Evolutionary conservation across 768 basidiomycete species (phyloP).

Genomic region (Amanita pseudoporphyria): DNA sequence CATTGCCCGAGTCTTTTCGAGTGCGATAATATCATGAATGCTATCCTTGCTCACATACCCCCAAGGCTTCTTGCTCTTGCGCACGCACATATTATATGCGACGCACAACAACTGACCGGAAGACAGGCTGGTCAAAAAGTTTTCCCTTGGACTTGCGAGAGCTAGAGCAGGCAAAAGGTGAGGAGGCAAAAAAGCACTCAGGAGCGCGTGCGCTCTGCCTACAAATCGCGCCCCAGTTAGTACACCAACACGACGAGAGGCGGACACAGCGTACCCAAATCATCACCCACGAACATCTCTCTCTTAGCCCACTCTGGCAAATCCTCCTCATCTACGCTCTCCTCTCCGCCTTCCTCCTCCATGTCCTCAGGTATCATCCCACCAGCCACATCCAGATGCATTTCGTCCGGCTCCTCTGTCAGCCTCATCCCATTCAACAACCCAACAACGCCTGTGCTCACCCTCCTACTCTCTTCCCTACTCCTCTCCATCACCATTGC

Average conservation of each 20-base stretch:
- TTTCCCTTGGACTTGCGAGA: constrained; percentile 22
- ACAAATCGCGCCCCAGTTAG: constrained; percentile 1
- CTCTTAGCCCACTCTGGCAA: constrained; percentile 74
- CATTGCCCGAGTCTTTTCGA: constrained; percentile 40
- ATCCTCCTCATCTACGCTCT: constrained; percentile 56
- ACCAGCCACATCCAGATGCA: constrained; percentile 17
- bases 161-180: constrained; percentile 32
- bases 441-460: constrained; percentile 51
- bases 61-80: constrained; percentile 78
- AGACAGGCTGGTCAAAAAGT: constrained; percentile 46
- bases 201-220: constrained; percentile 60
- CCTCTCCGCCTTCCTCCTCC: constrained; percentile 33
- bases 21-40: constrained; percentile 69
- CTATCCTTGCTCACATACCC: constrained; percentile 72
- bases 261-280: constrained; percentile 39
- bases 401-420: constrained; percentile 48
- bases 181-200: constrained; percentile 51
- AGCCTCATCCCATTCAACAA: constrained; percentile 39
- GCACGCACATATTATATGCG: constrained; percentile 74
- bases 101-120: constrained; percentile 76
- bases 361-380: constrained; percentile 27
- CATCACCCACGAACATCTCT: constrained; percentile 40
- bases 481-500: constrained; percentile 21
- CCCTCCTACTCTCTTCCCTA: constrained; percentile 39
- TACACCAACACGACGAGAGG: background rate